Evolutionary conservation across 2,329 filamentous ascomycete species (phyloP), one percentile per base, ranked within the genome.

Genomic region (Berkeleyomyces rouxiae): DNA sequence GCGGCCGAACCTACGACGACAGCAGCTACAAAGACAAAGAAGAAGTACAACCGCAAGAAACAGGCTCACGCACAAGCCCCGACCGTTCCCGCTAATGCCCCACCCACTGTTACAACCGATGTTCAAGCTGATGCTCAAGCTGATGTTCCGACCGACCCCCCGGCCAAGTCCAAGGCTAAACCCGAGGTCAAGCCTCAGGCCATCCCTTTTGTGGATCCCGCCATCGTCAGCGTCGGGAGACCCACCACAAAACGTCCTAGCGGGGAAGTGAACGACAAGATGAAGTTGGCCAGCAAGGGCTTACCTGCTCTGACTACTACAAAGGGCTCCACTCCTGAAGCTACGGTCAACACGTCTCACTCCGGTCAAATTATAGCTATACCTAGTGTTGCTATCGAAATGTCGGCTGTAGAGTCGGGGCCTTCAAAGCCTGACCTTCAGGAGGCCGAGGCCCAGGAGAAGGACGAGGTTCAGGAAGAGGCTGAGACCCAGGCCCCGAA

Each of bases 121-220:
- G 23, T 23, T 23, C 23, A 23, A 23, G 23, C 23, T 23, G 23
- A 23, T 4, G n/a, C 42, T 13, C 42, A 23, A 23, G 23, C 23
- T 23, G 23, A 23, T 23, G 23, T 23, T 23, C 23, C 23, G 23
- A 23, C 23, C 23, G 2, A 23, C 23, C 23, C 23, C 23, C 23
- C 23, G 23, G n/a, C 31, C n/a, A 58, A 33, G 36, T 37, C n/a
- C 36, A 40, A 59, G 39, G 4, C 57, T 13, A 16, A 49, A 0
- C 46, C 46, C 4, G 39, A 42, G 31, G 23, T 23, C 9, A 59
- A 63, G 55, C 37, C 58, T 3, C 33, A 61, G 40, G 9, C 33
- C 13, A 43, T 42, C 39, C 68, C 77, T 0, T 90, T 93, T 69
- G 79, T 85, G n/a, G 89, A 95, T 68, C 89, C 89, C 9, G 89